Base-by-base conservation (phyloP, 306 rosid species). In the Rosa chinensis region DNA sequence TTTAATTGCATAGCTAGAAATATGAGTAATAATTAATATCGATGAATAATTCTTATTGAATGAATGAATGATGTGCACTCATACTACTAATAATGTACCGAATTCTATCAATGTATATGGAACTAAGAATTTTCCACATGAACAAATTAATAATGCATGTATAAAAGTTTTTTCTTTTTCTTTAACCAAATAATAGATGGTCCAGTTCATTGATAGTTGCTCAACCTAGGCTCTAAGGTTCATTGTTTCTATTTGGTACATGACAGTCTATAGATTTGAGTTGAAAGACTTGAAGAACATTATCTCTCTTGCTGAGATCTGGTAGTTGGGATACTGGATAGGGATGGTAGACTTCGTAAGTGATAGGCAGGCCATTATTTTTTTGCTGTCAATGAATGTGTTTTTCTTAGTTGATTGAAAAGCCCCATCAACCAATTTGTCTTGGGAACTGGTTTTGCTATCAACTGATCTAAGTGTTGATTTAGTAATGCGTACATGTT, bases 231-330 rank as follows among this genome's bases (percentile, higher is more conserved):
- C 85, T 45, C 23, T 28, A 28, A 83, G 77, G 80, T 85, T 66
- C 92, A 70, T 52, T 86, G 92, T 73, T 86, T 83, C 78, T 64
- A 17, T 45, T 35, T 72, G 25, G 82, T 86, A 77, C 75, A 85
- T 74, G 84, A 79, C 79, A 23, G 3, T 64, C 42, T 11, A 50
- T 76, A 75, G 77, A 79, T 44, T 43, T 59, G 71, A 80, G 79
- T 72, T 42, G 70, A 44, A 61, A 61, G 7, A 61, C 43, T 61
- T 5, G 72, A 73, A 80, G 79, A 53, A 73, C 84, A 76, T 79
- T 78, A 78, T 79, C 87, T 71, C 23, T 78, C 59, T 56, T 73
- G 25, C 70, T 74, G 58, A 58, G 69, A 74, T 66, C 70, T 62
- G 85, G 89, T 84, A 77, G 87, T 75, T 84, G 62, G 66, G 84